Conservation (phyloP, 768 basidiomycete genomes). For the Mycena albidolilacea region DNA sequence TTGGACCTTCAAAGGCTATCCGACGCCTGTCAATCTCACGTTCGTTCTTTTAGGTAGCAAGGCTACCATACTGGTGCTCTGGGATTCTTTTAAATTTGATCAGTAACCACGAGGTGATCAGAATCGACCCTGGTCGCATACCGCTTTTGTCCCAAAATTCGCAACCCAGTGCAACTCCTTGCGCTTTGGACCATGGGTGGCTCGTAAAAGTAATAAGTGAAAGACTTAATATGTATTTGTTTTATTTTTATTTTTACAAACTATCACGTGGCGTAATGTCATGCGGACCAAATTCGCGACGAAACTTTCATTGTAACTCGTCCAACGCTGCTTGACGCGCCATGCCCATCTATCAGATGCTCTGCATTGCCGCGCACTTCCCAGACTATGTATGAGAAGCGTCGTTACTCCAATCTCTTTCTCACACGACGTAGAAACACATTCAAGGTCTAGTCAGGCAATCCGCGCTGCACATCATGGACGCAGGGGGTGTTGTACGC, state of each 20-base stretch:
- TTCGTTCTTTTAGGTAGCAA: slow-evolving; percentile 23
- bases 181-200: no score
- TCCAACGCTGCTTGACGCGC: background rate
- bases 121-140: slow-evolving; percentile 3
- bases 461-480: slow-evolving; percentile 79
- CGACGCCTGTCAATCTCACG: slow-evolving; percentile 32
- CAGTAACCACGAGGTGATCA: slow-evolving; percentile 13
- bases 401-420: background rate
- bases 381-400: slow-evolving; percentile 73
- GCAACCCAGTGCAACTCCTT: no score
- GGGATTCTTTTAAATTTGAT: slow-evolving; percentile 16
- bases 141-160: no score
- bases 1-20: slow-evolving; percentile 28
- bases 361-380: slow-evolving; percentile 87
- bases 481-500: slow-evolving; percentile 87
- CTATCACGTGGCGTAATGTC: no score
- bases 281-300: no score
- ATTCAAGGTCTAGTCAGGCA: slow-evolving; percentile 83
- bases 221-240: background rate
- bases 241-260: background rate
- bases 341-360: slow-evolving; percentile 93
- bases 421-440: slow-evolving; percentile 65
- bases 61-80: background rate
- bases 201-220: no score
- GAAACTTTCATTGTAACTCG: no score